These are phyloP conservation scores for Imleria badia DNA, from an alignment of 768 basidiomycete genomes.

Conservation along the genomic window DNA sequence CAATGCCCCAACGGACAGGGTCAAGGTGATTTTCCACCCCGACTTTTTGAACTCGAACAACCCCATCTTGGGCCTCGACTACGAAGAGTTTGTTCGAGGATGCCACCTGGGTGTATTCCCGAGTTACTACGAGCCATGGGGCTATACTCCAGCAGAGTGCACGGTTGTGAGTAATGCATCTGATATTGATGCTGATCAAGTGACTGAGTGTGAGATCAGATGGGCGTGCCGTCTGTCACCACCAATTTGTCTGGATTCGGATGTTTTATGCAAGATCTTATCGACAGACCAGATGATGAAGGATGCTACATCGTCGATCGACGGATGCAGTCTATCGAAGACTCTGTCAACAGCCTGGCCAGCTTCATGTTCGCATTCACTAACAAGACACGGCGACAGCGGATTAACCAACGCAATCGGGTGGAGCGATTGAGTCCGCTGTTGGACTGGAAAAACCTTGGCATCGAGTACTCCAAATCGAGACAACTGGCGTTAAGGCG, in stretches of 20 bases:
- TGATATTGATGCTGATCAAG: neutral
- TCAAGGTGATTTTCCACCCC: constrained; percentile 98
- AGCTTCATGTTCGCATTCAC: constrained; percentile 74
- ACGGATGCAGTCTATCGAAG: constrained; percentile 84
- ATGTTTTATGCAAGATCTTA: constrained; percentile 97
- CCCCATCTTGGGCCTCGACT: constrained; percentile 95
- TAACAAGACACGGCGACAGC: constrained; percentile 86
- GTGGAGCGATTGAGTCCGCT: constrained; percentile 92
- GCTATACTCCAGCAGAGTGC: constrained; percentile 96
- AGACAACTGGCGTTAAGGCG: constrained; percentile 87
- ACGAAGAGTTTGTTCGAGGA: constrained; percentile 98
- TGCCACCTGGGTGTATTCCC: constrained; percentile 99
- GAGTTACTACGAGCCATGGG: constrained; percentile 96
- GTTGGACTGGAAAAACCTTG: constrained; percentile 98
- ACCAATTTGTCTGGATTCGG: constrained; percentile 99
- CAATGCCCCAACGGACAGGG: constrained; percentile 84
- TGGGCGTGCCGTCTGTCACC: constrained; percentile 97
- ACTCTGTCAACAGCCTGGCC: constrained; percentile 83
- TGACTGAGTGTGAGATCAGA: constrained; percentile 43
- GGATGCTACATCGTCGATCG: constrained; percentile 97
- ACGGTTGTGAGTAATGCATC: constrained; percentile 72
- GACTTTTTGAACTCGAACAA: constrained; percentile 98
- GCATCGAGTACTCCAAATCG: constrained; percentile 95
- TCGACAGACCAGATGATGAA: constrained; percentile 92
- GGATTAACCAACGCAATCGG: constrained; percentile 98